A percentile compares a stretch with the other conserved stretches of the same genome.
phyloP scores from a whole-genome alignment of 352 stramenopile genomes.

The Globisporangium solare region DNA sequence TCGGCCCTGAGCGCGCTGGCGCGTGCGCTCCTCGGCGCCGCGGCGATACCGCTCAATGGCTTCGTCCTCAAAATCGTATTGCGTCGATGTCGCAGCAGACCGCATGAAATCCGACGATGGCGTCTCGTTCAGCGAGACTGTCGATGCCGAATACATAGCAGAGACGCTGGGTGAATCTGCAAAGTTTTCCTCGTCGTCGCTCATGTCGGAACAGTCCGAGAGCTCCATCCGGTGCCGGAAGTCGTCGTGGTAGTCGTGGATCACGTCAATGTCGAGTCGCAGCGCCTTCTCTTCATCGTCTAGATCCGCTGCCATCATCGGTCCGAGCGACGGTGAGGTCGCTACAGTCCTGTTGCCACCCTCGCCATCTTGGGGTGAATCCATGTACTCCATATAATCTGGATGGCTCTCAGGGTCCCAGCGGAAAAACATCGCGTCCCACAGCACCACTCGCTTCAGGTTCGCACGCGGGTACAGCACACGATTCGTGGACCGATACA shows the following conservation, averaged over 20 bases:
- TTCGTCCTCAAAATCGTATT: conserved; percentile 35
- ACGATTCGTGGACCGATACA: conserved; percentile 74
- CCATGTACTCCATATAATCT: conserved; percentile 87
- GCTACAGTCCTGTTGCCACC: conserved; percentile 21
- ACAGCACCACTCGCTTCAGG: conserved; percentile 81
- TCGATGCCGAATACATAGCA: conserved; percentile 19
- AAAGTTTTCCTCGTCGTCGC: conserved; percentile 65
- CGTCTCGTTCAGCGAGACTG: conserved; percentile 24
- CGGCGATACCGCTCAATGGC: conserved; percentile 50
- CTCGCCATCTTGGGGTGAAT: conserved; percentile 41
- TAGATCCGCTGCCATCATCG: conserved; percentile 31
- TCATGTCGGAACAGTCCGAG: conserved; percentile 82
- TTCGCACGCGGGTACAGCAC: conserved; percentile 84
- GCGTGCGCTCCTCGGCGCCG: conserved; percentile 66
- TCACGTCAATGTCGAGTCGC: conserved; percentile 75
- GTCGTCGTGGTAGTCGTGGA: conserved; percentile 73
- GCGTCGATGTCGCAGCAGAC: conserved; percentile 6
- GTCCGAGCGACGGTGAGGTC: conserved; percentile 31
- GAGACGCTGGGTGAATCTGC: conserved; percentile 29
- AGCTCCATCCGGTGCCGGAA: conserved; percentile 54
- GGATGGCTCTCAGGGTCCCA: conserved; percentile 83
- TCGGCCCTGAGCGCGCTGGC: conserved; percentile 68
- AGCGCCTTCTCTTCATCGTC: conserved; percentile 62
- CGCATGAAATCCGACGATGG: conserved; percentile 24
- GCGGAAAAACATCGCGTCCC: conserved; percentile 84